phyloP scores from a whole-genome alignment of 495 filamentous ascomycete genomes.

The Rhypophila decipiens region DNA sequence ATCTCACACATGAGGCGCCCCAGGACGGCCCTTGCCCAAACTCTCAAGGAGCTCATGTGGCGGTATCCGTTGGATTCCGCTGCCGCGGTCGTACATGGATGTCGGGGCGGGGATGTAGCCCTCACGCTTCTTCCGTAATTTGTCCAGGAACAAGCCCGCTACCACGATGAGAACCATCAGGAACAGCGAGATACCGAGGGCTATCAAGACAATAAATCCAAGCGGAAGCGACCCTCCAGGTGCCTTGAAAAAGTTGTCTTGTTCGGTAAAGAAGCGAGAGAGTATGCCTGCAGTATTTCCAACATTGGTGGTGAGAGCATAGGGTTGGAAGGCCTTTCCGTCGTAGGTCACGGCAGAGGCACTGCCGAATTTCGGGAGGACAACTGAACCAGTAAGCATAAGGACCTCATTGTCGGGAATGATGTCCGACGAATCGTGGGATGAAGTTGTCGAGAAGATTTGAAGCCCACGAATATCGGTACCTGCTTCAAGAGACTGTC shows the following conservation, averaged over 20 bases:
- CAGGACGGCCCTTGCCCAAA: slow-evolving; percentile 30
- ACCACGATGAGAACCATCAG: slow-evolving; percentile 85
- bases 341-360: slow-evolving; percentile 86
- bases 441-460: slow-evolving; percentile 59
- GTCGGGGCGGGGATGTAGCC: slow-evolving; percentile 82
- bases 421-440: slow-evolving; percentile 54
- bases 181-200: slow-evolving; percentile 81
- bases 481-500: slow-evolving; percentile 50
- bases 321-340: slow-evolving; percentile 69
- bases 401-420: slow-evolving; percentile 61
- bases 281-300: slow-evolving; percentile 64
- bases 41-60: slow-evolving; percentile 70
- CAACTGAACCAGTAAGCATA: slow-evolving; percentile 75
- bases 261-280: slow-evolving; percentile 70
- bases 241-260: slow-evolving; percentile 56
- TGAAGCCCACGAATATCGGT: slow-evolving; percentile 74
- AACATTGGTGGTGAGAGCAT: slow-evolving; percentile 64
- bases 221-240: slow-evolving; percentile 52
- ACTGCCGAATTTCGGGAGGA: slow-evolving; percentile 64
- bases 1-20: slow-evolving; percentile 36
- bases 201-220: slow-evolving; percentile 85
- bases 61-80: slow-evolving; percentile 72
- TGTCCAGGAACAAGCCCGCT: slow-evolving; percentile 74
- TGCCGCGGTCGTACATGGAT: slow-evolving; percentile 62
- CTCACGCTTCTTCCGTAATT: slow-evolving; percentile 74